These are phyloP conservation scores for Fraxinus sp. DNA, from an alignment of 305 asterid species.

Conservation along the genomic window DNA sequence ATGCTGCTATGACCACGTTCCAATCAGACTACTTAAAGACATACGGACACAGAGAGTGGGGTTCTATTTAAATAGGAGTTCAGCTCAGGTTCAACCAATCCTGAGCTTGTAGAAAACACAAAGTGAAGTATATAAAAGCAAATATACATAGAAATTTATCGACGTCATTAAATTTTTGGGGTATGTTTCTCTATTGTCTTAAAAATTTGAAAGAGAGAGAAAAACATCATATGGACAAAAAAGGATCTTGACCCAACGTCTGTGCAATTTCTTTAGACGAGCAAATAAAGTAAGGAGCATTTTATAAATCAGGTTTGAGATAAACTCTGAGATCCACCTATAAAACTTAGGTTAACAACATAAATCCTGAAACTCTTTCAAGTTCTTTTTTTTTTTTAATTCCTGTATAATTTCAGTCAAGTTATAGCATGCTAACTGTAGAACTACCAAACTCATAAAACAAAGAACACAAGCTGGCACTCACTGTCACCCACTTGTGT, in stretches of 20 bases:
- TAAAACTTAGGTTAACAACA: neutral
- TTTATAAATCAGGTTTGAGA: neutral
- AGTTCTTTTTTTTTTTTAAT: neutral
- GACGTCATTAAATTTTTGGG: neutral
- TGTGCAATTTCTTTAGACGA: neutral
- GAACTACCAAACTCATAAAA: neutral
- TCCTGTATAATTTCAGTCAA: neutral
- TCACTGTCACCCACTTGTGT: neutral
- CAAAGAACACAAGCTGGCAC: conserved; percentile 1
- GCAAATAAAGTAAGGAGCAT: neutral
- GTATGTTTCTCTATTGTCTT: neutral
- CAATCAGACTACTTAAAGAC: neutral
- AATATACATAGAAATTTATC: neutral
- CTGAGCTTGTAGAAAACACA: neutral
- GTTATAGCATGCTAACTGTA: neutral
- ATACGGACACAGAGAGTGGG: neutral
- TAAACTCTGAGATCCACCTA: conserved; percentile 2
- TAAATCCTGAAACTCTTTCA: neutral
- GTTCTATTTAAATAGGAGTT: neutral
- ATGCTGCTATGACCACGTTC: neutral
- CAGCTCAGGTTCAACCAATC: neutral
- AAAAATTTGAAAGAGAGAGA: neutral
- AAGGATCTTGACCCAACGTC: neutral
- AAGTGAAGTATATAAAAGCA: neutral
- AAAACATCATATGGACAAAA: neutral